Base-by-base conservation (phyloP, 352 stramenopile genomes). In the Globisporangium cystogenes region DNA sequence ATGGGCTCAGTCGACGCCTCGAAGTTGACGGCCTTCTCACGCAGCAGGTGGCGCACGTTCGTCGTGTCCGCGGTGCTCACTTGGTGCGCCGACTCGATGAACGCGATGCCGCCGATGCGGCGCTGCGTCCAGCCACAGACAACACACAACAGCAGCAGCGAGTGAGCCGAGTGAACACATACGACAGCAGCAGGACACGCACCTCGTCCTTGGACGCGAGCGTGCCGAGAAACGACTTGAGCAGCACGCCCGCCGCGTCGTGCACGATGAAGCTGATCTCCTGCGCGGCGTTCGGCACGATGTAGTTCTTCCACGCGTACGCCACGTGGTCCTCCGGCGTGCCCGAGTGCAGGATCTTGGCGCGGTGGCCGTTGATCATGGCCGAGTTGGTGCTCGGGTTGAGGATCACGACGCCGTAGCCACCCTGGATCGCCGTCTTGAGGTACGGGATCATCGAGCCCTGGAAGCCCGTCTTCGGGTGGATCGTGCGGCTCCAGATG, bases 241-340 rank as follows among this genome's bases (percentile, higher is more conserved):
- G 60, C 41, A 95, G 55, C 11, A 83, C 60, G 5, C 85, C 85
- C 0, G 77, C 81, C 12, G 61, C 66, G 54, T 93, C 81, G 51
- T 89, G 76, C 16, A 84, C 79, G 45, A 95, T 82, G 48, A 95
- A 93, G 53, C 77, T 90, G 57, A 95, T 91, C 60, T 93, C 81
- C 42, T 88, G 76, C 2, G 82, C 85, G 1, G 79, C 74, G 48
- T 87, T 90, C 6, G 82, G 82, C 60, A 76, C 68, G 29, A 95
- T 82, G 61, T 92, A 92, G 58, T 92, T 90, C 56, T 90, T 93
- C 81, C 81, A 95, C 2, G 93, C 82, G 64, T 93, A 88, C 33
- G 74, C 59, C 0, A 93, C 70, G 50, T 95, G 85, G 18, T 86
- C 82, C 27, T 93, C 81, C 0, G 85, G 85, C 20, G 82, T 84